Percentiles rank a stretch among this genome's conserved stretches.
These are phyloP conservation scores for Sphaerostilbella broomeana DNA, from an alignment of 2,329 filamentous ascomycete genomes.

Conservation along the genomic window DNA sequence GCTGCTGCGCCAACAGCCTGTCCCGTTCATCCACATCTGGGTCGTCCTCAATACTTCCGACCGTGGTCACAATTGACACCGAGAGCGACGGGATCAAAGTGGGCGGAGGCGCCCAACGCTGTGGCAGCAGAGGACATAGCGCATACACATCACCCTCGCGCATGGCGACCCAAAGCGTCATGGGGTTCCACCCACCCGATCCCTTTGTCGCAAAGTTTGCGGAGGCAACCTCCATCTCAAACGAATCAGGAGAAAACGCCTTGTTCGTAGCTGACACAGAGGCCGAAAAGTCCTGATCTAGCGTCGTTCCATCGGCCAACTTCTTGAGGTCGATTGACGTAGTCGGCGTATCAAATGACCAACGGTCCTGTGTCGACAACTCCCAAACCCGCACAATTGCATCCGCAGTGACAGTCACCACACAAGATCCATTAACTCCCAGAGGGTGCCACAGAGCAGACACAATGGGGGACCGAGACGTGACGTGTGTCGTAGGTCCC, in stretches of 20 bases:
- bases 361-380: constrained; percentile 72
- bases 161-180: constrained; percentile 98
- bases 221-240: constrained; percentile 90
- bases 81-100: constrained; percentile 76
- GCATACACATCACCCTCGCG: constrained; percentile 88
- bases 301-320: constrained; percentile 73
- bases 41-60: constrained; percentile 57
- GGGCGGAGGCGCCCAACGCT: constrained; percentile 73
- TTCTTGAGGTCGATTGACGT: constrained; percentile 85
- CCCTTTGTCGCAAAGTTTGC: constrained; percentile 66
- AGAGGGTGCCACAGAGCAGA: constrained; percentile 90
- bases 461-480: constrained; percentile 72
- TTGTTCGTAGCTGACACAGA: constrained; percentile 68
- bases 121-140: constrained; percentile 80
- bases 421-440: constrained; percentile 69
- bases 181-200: constrained; percentile 83
- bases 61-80: constrained; percentile 71
- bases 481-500: constrained; percentile 87
- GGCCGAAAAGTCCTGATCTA: constrained; percentile 77
- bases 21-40: constrained; percentile 43
- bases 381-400: constrained; percentile 90
- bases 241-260: constrained; percentile 78
- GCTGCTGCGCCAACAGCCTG: constrained; percentile 55
- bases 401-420: constrained; percentile 85
- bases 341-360: constrained; percentile 78